Evolutionary conservation across 306 rosid species (phyloP), one percentile per base, ranked within the genome.

Genomic region (Spatholobus suberectus): DNA sequence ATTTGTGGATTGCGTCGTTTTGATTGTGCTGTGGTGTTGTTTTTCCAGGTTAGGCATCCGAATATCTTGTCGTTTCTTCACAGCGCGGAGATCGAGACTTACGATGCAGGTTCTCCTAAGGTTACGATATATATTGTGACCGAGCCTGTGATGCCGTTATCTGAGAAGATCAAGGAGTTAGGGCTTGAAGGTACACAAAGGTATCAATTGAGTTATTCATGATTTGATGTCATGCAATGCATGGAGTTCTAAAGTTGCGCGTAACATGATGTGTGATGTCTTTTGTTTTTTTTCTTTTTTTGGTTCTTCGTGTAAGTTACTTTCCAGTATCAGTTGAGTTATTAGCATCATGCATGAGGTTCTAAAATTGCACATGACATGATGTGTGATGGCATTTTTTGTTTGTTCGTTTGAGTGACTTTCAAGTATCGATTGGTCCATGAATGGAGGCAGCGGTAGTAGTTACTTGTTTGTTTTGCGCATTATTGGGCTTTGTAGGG

Each of bases 41-140:
- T 37, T 82, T 77, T 88, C 84, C 96, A 96, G 99, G 98, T 96
- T 49, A 91, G 99, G 84, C 99, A 96, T 89, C 99, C 99, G 68
- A 96, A 96, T 88, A 94, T 96, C 73, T 88, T 96, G 84, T 91
- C 99, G 41, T 96, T 96, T 91, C 99, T 96, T 80, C 98, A 96
- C 65, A 94, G 99, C 80, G 85, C 97, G 0, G 98, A 96, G 90
- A 75, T 86, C 4, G 99, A 96, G 80, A 86, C 92, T 73, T 38
- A 71, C 54, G 99, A 94, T 26, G 92, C 87, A 11, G 87, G 94
- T 79, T 70, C 95, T 55, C 10, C 94, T 27, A 96, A 94, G 94
- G 91, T 92, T 37, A 92, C 93, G 0, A 94, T 96, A 79, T 94
- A 96, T 81, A 92, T 96, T 81, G 99, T 96, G 59, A 96, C 97